Base-by-base conservation (phyloP, 345 rosid species). In the Sonneratia caseolaris region DNA sequence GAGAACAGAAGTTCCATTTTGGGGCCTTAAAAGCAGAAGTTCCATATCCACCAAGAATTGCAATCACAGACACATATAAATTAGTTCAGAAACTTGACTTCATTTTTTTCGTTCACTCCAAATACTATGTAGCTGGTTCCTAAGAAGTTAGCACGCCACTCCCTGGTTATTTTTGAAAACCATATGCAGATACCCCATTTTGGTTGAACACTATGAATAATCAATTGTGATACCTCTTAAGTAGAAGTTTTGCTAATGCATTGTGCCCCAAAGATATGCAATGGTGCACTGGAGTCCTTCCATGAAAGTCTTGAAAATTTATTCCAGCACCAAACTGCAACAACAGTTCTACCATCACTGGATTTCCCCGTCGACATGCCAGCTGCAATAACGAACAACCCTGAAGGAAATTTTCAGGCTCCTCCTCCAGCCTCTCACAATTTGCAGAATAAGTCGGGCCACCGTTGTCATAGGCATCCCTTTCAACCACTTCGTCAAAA, bases 271-370 rank as follows among this genome's bases (percentile, higher is more conserved):
- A 70, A 64, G 88, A 76, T 42, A 93, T 77, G 73, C 97, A 90
- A 75, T 78, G 87, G 82, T 91, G 98, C 84, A 91, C 81, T 69
- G 98, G 96, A 72, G 96, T 89, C 76, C 92, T 84, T 76, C 93
- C 89, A 24, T 87, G 93, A 76, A 77, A 89, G 77, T 93, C 98
- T 4, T 78, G 81, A 78, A 77, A 73, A 77, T 91, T 89, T 70
- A 85, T 79, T 72, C 86, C 80, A 27, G 92, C 97, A 72, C 96
- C 96, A 71, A 86, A 91, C 76, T 89, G 98, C 73, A 91, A 75
- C 85, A 93, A 61, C 79, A 91, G 83, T 81, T 93, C 98, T 71
- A 87, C 75, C 91, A 88, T 82, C 77, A 84, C 86, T 12, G 73
- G 73, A 75, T 83, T 81, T 68, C 86, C 81, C 62, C 73, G 77